phyloP scores from a whole-genome alignment of 2,329 filamentous ascomycete species.

The Hyphodiscus sp. region DNA sequence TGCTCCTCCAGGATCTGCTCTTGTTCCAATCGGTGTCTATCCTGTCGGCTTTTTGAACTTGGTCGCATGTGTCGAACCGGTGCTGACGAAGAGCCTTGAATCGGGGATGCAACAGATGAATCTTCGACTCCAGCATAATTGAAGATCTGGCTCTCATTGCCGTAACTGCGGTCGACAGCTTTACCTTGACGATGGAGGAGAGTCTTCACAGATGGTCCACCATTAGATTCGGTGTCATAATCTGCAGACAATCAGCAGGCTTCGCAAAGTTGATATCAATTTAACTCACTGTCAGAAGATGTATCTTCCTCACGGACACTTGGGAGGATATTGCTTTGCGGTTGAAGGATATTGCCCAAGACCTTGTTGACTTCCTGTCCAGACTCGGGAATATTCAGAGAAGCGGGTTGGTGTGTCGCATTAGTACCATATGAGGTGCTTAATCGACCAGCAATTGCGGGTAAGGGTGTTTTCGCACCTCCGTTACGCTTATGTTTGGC shows the following conservation, averaged over 20 bases:
- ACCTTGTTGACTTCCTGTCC: conserved; percentile 14
- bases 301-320: conserved; percentile 3
- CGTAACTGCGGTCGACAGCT: conserved; percentile 26
- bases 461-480: conserved; percentile 8
- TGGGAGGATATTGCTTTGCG: background rate
- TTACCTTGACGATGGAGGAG: background rate
- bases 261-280: background rate
- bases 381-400: conserved; percentile 7
- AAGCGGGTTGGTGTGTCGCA: conserved; percentile 12
- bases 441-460: conserved; percentile 15
- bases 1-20: background rate
- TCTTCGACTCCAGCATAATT: conserved; percentile 27
- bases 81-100: background rate
- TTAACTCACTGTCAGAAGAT: conserved; percentile 5
- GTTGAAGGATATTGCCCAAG: conserved; percentile 16
- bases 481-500: conserved; percentile 7
- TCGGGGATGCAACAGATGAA: conserved; percentile 12
- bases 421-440: conserved; percentile 28
- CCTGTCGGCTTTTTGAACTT: background rate
- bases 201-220: background rate
- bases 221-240: background rate
- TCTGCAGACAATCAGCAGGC: conserved; percentile 6
- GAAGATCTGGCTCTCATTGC: conserved; percentile 33
- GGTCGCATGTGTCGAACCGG: background rate
- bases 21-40: background rate